Evolutionary conservation across 305 asterid species (phyloP).

Genomic region (Fraxinus platypoda): DNA sequence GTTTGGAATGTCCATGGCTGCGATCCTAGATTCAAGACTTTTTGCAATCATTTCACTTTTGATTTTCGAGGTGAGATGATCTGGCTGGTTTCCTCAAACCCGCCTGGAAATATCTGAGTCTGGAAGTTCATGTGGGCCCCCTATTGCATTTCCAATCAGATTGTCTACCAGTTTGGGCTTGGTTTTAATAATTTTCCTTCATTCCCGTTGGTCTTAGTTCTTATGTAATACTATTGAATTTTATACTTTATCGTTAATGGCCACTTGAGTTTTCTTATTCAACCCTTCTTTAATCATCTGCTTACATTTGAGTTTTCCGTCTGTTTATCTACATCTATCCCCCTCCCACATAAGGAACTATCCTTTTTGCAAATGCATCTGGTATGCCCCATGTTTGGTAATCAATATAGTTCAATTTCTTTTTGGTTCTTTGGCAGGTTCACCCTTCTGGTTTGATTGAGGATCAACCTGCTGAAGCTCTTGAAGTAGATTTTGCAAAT

Average conservation of each 20-base stretch:
- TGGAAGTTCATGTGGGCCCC: background rate
- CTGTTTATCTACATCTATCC: background rate
- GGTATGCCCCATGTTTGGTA: slow-evolving; percentile 1
- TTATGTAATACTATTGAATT: background rate
- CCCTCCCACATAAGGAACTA: background rate
- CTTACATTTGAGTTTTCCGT: background rate
- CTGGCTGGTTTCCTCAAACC: background rate
- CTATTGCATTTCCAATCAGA: background rate
- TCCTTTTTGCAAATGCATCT: background rate
- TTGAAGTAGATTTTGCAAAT: slow-evolving; percentile 93
- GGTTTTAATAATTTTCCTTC: background rate
- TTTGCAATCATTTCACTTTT: background rate
- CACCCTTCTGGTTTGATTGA: slow-evolving; percentile 62
- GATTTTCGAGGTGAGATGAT: background rate
- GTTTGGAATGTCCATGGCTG: background rate
- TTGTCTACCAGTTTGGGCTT: background rate
- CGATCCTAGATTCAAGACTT: background rate
- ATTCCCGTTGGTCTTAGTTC: background rate
- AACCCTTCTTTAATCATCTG: slow-evolving; percentile 2
- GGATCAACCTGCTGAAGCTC: slow-evolving; percentile 64
- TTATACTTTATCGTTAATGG: background rate
- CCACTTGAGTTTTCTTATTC: background rate
- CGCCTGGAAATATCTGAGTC: background rate
- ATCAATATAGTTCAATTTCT: background rate
- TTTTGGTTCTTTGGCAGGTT: slow-evolving; percentile 43